Conservation (phyloP, 1,139 yeast species). For the Candida freyschussii region DNA sequence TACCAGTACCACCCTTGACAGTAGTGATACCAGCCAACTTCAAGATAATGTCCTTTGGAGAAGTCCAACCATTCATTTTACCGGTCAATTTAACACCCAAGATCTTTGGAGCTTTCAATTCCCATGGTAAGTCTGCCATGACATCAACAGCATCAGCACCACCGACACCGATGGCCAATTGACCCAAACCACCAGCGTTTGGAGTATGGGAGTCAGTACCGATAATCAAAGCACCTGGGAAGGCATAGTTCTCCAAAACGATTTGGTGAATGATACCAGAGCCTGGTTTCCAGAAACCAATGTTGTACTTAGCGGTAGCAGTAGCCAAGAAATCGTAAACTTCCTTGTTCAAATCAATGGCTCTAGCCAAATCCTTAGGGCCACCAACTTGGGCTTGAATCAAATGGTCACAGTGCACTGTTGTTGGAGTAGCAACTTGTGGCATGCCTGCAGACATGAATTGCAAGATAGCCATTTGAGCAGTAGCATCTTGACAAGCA, state of each 20-base stretch:
- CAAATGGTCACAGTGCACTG: slow-evolving; percentile 99
- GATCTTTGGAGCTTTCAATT: slow-evolving; percentile 96
- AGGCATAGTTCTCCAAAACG: slow-evolving; percentile 93
- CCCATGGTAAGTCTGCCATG: slow-evolving; percentile 95
- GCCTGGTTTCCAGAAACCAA: slow-evolving; percentile 99
- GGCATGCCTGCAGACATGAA: slow-evolving; percentile 98
- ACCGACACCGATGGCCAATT: slow-evolving; percentile 98
- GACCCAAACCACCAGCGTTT: slow-evolving; percentile 99
- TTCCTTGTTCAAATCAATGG: slow-evolving; percentile 90
- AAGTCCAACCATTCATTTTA: slow-evolving; percentile 93
- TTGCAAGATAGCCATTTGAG: slow-evolving; percentile 98
- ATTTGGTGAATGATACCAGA: slow-evolving; percentile 99
- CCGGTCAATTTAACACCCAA: slow-evolving; percentile 97
- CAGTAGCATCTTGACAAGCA: slow-evolving; percentile 99
- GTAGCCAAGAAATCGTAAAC: slow-evolving; percentile 92
- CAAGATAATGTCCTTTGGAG: slow-evolving; percentile 96
- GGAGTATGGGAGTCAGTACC: slow-evolving; percentile 99
- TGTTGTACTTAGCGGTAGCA: slow-evolving; percentile 95
- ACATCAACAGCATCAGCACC: slow-evolving; percentile 99
- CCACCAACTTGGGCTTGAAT: slow-evolving; percentile 98
- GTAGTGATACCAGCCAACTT: slow-evolving; percentile 96
- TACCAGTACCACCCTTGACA: slow-evolving; percentile 99
- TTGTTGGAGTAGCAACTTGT: slow-evolving; percentile 90
- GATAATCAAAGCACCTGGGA: slow-evolving; percentile 95
- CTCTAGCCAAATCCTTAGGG: slow-evolving; percentile 86